phyloP scores from a whole-genome alignment of 768 basidiomycete genomes.

The Cyathus striatus region DNA sequence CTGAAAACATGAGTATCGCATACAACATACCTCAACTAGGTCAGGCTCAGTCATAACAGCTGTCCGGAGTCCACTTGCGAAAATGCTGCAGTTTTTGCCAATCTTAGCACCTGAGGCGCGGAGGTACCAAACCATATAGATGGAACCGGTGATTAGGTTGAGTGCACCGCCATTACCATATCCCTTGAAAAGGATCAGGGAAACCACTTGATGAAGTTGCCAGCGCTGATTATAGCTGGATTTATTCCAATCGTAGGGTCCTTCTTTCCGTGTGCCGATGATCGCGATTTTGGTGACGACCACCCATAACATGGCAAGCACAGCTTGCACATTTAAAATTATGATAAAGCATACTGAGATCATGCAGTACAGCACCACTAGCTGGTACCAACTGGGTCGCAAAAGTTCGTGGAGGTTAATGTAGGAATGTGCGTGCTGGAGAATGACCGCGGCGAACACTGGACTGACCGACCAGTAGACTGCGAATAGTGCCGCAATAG shows the following conservation, averaged over 20 bases:
- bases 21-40: conserved; percentile 34
- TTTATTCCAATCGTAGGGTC: conserved; percentile 39
- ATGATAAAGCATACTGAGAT: conserved; percentile 33
- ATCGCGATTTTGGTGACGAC: conserved; percentile 37
- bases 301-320: conserved; percentile 34
- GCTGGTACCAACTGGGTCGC: conserved; percentile 29
- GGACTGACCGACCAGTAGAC: conserved; percentile 36
- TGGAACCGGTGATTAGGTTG: conserved; percentile 31
- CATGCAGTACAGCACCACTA: conserved; percentile 32
- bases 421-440: conserved; percentile 27
- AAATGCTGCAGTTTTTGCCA: conserved; percentile 35
- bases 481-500: conserved; percentile 29
- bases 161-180: conserved; percentile 38
- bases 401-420: conserved; percentile 28
- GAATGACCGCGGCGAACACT: conserved; percentile 30
- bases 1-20: too few relatives aligned
- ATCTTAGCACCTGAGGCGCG: conserved; percentile 39
- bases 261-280: conserved; percentile 33
- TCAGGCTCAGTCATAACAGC: conserved; percentile 46
- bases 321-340: conserved; percentile 30
- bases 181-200: conserved; percentile 31
- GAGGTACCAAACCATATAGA: conserved; percentile 40
- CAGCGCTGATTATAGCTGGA: conserved; percentile 45
- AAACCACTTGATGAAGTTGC: conserved; percentile 38
- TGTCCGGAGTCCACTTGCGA: conserved; percentile 30